Evolutionary conservation across 1,139 yeast genomes (phyloP).

Genomic region (Debaryomyces psychrophilus): DNA sequence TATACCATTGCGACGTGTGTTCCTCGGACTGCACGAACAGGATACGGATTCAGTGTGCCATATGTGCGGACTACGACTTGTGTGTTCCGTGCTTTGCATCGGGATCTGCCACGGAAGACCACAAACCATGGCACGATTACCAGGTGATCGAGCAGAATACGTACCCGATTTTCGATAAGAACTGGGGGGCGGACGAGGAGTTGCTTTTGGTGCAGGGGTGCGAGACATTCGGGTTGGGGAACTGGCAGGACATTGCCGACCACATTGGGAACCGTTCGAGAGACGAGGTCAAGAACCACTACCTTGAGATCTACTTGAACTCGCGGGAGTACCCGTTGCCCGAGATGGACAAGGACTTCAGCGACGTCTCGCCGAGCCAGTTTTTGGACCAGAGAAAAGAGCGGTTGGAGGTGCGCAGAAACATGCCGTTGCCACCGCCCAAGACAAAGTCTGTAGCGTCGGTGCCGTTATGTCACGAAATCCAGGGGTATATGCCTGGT

Average conservation of each 20-base stretch:
- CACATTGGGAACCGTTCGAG: constrained; percentile 91
- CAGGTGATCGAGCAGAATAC: constrained; percentile 91
- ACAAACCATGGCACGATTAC: constrained; percentile 94
- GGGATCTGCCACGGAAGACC: constrained; percentile 80
- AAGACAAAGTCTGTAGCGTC: constrained; percentile 88
- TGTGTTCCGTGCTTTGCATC: constrained; percentile 96
- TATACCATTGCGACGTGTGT: constrained; percentile 94
- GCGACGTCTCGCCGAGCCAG: constrained; percentile 62
- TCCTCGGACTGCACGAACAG: constrained; percentile 92
- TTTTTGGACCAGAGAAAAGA: constrained; percentile 70
- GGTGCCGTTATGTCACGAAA: constrained; percentile 94
- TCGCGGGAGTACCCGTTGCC: constrained; percentile 80
- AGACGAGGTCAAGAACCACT: constrained; percentile 89
- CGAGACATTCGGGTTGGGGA: constrained; percentile 88
- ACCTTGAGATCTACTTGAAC: constrained; percentile 67
- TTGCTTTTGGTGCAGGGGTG: constrained; percentile 85
- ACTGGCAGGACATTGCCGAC: constrained; percentile 96
- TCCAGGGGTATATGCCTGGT: constrained; percentile 99
- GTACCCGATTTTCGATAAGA: constrained; percentile 84
- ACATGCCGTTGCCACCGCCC: constrained; percentile 72
- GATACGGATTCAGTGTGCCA: constrained; percentile 88
- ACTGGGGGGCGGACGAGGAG: constrained; percentile 99
- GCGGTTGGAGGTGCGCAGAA: constrained; percentile 70
- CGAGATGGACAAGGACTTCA: constrained; percentile 72
- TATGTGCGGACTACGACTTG: constrained; percentile 88